Evolutionary conservation across 2,329 filamentous ascomycete genomes (phyloP), one percentile per base, ranked within the genome.

Genomic region (Cladobotryum mycophilum): DNA sequence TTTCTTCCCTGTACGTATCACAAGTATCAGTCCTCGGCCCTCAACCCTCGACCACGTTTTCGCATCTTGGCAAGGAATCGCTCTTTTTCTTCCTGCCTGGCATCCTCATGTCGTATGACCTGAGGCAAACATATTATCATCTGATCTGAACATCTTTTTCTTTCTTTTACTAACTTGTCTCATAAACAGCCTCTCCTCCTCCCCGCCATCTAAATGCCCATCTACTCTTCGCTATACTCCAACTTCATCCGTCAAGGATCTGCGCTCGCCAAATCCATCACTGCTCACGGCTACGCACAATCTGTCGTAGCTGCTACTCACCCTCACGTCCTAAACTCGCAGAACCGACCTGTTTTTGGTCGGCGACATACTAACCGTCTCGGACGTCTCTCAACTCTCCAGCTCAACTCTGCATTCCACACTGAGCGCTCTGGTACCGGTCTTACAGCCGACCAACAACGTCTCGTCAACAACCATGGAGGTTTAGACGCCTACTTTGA

Each of bases 221-320:
- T 84, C 65, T 84, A 84, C 70, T 84, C 81, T 56, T 81, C 79
- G 66, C 74, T 85, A 59, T 84, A 83, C 72, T 78, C 82, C 74
- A 85, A 80, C 78, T 88, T 97, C 79, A 89, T 95, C 83, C 92
- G 93, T 79, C 88, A 92, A 81, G 91, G 89, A 86, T 87, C 96
- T 75, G 66, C 70, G 64, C 70, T 71, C 65, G 85, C 89, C 67
- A 97, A 97, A 78, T 90, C 91, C 66, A 87, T 97, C 71, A 92
- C 89, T 70, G 91, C 89, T 68, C 89, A 97, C 82, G 92, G 92
- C 74, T 97, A 96, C 81, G 91, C 91, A 63, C 92, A 97, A 71
- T 96, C 91, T 57, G 86, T 97, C 73, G 90, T 99, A 74, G 93
- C 93, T 66, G 92, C 90, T 64, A 89, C 89, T 58, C 90, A 96